Conservation (phyloP, 164 flowering plant species). For the Chimonanthus praecox region DNA sequence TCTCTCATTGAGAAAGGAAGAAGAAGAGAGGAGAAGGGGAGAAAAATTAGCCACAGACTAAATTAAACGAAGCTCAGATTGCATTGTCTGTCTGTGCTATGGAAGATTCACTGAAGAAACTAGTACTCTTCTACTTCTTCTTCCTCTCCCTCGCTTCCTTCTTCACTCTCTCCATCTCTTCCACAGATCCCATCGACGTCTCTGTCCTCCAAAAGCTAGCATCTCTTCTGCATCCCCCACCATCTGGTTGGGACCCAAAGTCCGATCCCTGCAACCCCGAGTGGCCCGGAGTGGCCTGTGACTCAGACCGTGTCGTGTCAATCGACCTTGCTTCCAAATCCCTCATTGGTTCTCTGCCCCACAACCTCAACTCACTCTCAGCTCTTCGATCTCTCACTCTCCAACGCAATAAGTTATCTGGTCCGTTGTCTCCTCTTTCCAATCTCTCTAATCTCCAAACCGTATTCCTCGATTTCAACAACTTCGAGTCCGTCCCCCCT, state of each 20-base stretch:
- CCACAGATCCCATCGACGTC: slow-evolving; percentile 26
- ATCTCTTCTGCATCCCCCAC: slow-evolving; percentile 12
- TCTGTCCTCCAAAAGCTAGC: slow-evolving; percentile 23
- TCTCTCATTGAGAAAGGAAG: no score
- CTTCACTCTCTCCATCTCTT: neutral
- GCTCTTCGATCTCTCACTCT: slow-evolving; percentile 18
- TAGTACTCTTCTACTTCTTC: neutral
- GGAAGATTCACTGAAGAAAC: no score
- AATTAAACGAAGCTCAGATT: no score
- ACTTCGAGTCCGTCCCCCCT: slow-evolving; percentile 22
- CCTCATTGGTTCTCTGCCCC: slow-evolving; percentile 26
- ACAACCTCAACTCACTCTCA: slow-evolving; percentile 24
- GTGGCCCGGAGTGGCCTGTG: slow-evolving; percentile 31
- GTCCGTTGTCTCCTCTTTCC: slow-evolving; percentile 24
- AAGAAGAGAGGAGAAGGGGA: no score
- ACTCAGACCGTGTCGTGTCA: slow-evolving; percentile 15
- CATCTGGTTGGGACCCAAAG: slow-evolving; percentile 23
- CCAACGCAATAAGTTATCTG: slow-evolving; percentile 27
- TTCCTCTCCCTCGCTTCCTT: neutral
- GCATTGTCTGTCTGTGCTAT: no score
- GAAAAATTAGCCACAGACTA: no score
- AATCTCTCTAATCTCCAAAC: slow-evolving; percentile 18
- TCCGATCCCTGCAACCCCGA: slow-evolving; percentile 21
- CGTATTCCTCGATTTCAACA: slow-evolving; percentile 21
- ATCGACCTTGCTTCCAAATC: slow-evolving; percentile 21